Base-by-base conservation (phyloP, 2,329 filamentous ascomycete species). In the Tolypocladium sp. region DNA sequence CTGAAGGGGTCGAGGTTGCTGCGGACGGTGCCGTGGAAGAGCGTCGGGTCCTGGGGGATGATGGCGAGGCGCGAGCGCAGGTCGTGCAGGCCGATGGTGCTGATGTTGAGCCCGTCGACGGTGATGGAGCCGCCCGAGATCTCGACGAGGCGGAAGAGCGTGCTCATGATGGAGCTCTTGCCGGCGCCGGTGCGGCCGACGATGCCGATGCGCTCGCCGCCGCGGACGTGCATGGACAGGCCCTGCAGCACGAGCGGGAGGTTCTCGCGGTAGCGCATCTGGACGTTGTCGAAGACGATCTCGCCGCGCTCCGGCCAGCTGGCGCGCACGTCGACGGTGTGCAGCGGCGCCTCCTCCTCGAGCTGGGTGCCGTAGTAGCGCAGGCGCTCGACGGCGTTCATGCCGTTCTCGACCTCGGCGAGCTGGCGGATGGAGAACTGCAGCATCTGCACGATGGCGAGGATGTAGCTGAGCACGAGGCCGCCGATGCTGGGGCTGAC, bases 391-490 rank as follows among this genome's bases (percentile, higher is more conserved):
- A 95, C 94, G 0, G 92, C 88, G 71, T 97, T 97, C 93, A 97
- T 97, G 69, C 92, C 91, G 74, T 97, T 97, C 73, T 97, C 93
- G 10, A 97, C 91, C 73, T 97, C 93, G 33, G 93, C 93, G 9
- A 97, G 81, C 74, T 97, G 93, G 22, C 94, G 85, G 22, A 97
- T 91, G 0, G 91, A 93, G 73, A 97, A 97, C 70, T 97, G 93
- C 64, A 97, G 88, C 89, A 97, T 92, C 72, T 95, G 91, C 22
- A 96, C 92, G 68, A 97, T 96, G 17, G 88, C 84, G 22, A 99
- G 81, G 69, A 97, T 96, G 73, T 97, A 97, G 54, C 90, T 94
- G 27, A 99, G 81, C 0, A 97, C 92, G 44, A 97, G 78, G 25
- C 94, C 94, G 53, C 85, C 88, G 59, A 91, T 96, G 56, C 90